phyloP scores from a whole-genome alignment of 1,284 basidiomycete species.

The Ustilago shanxiensis region DNA sequence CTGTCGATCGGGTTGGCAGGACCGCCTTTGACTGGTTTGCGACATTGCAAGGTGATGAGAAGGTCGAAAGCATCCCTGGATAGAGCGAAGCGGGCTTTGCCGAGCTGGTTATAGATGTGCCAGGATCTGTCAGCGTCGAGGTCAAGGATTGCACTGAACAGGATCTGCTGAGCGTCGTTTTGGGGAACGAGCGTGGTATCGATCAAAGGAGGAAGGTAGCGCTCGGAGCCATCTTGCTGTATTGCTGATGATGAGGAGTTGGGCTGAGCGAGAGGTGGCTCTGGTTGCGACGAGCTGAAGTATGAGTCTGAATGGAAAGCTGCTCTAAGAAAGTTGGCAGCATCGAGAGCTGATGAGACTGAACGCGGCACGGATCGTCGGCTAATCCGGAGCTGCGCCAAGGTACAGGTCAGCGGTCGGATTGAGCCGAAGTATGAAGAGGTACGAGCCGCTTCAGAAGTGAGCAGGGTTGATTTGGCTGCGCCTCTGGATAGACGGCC shows the following conservation, averaged over 20 bases:
- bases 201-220: constrained; percentile 33
- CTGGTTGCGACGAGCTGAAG: constrained; percentile 32
- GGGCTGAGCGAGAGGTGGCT: neutral
- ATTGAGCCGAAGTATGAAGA: neutral
- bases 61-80: constrained; percentile 22
- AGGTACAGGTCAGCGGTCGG: neutral
- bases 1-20: constrained; percentile 15
- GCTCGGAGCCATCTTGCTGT: constrained; percentile 11
- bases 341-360: neutral
- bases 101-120: constrained; percentile 35
- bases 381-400: neutral
- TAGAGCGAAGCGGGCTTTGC: constrained; percentile 14
- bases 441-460: neutral
- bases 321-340: neutral
- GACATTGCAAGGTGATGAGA: constrained; percentile 38
- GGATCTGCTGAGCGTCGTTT: constrained; percentile 16
- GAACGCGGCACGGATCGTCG: neutral
- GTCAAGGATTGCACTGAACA: constrained; percentile 21
- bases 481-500: constrained; percentile 33
- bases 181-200: constrained; percentile 20
- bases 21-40: constrained; percentile 24
- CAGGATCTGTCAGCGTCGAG: constrained; percentile 38
- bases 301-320: constrained; percentile 26
- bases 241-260: neutral
- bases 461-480: constrained; percentile 18